phyloP scores from a whole-genome alignment of 148 eudicot species.

The Vaccinium myrtillus region DNA sequence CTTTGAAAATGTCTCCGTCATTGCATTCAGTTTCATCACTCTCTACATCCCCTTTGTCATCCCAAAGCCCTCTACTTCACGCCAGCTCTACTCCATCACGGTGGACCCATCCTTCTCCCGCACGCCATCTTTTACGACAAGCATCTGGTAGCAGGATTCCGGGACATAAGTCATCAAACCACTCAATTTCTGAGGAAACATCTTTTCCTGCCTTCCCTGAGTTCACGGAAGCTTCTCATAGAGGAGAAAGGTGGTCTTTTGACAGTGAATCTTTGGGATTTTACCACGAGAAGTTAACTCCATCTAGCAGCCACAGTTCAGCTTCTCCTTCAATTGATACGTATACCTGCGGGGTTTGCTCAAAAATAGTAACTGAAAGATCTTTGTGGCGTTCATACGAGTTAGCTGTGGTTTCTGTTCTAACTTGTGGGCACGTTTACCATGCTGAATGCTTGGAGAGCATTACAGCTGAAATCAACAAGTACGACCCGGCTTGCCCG shows the following conservation, averaged over 20 bases:
- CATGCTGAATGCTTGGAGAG: conserved; percentile 84
- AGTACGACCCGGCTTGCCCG: conserved; percentile 84
- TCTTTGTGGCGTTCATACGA: conserved; percentile 68
- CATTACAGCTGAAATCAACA: conserved; percentile 65
- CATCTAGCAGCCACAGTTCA: conserved; percentile 38
- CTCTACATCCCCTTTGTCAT: conserved; percentile 58
- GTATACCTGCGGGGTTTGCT: conserved; percentile 69
- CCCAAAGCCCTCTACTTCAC: conserved; percentile 53
- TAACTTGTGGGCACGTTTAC: conserved; percentile 77
- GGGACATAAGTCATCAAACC: conserved; percentile 60
- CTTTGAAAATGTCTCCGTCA: conserved; percentile 58
- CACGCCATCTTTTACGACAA: conserved; percentile 45
- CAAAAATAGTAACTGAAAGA: conserved; percentile 61
- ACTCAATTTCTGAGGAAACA: conserved; percentile 57
- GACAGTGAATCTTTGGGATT: conserved; percentile 60
- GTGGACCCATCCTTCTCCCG: conserved; percentile 56
- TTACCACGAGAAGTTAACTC: conserved; percentile 38
- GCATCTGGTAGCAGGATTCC: conserved; percentile 63
- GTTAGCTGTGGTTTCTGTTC: conserved; percentile 64
- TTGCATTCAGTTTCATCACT: conserved; percentile 62
- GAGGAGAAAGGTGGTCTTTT: conserved; percentile 74
- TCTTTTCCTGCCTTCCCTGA: conserved; percentile 52
- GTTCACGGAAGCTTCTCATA: conserved; percentile 48
- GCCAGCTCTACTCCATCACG: conserved; percentile 58
- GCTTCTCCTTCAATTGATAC: conserved; percentile 44